phyloP scores from a whole-genome alignment of 2,329 filamentous ascomycete genomes.

The Colletotrichum euphorbiae region DNA sequence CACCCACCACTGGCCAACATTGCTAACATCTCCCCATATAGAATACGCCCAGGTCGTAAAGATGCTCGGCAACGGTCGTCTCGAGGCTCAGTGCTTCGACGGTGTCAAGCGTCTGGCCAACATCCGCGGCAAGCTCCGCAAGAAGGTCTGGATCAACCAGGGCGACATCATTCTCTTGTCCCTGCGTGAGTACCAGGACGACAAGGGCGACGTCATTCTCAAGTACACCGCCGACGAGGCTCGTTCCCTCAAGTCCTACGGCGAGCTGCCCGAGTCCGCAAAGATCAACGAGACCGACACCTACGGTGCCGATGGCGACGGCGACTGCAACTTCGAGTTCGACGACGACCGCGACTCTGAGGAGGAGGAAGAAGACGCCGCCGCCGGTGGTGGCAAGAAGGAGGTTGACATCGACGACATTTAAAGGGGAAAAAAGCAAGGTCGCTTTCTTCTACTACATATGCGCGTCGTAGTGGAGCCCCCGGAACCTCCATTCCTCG shows the following conservation, averaged over 20 bases:
- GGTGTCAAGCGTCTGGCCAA: slow-evolving; percentile 81
- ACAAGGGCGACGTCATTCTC: slow-evolving; percentile 96
- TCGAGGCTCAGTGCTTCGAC: slow-evolving; percentile 95
- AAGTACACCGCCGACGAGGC: slow-evolving; percentile 98
- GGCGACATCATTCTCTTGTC: slow-evolving; percentile 92
- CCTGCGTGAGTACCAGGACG: slow-evolving; percentile 92
- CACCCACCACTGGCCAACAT: slow-evolving; percentile 10
- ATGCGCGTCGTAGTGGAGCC: slow-evolving; percentile 3
- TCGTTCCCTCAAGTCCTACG: slow-evolving; percentile 93
- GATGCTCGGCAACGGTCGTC: slow-evolving; percentile 95
- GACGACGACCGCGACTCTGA: slow-evolving; percentile 85
- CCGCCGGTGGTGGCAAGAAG: slow-evolving; percentile 72
- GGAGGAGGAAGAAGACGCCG: slow-evolving; percentile 64
- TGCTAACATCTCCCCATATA: slow-evolving; percentile 4
- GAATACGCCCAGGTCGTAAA: slow-evolving; percentile 96
- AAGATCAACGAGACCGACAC: slow-evolving; percentile 99
- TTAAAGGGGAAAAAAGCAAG: slow-evolving; percentile 58
- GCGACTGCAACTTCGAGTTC: slow-evolving; percentile 98
- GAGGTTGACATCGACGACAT: slow-evolving; percentile 97
- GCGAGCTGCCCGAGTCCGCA: slow-evolving; percentile 94
- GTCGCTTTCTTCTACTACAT: background rate
- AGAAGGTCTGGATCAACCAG: slow-evolving; percentile 99
- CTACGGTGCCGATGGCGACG: slow-evolving; percentile 89
- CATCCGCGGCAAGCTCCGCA: slow-evolving; percentile 91
- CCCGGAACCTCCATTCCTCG: slow-evolving; percentile 36